Evolutionary conservation across 352 stramenopile genomes (phyloP).

Genomic region (Globisporangium rhizosaccharum): DNA sequence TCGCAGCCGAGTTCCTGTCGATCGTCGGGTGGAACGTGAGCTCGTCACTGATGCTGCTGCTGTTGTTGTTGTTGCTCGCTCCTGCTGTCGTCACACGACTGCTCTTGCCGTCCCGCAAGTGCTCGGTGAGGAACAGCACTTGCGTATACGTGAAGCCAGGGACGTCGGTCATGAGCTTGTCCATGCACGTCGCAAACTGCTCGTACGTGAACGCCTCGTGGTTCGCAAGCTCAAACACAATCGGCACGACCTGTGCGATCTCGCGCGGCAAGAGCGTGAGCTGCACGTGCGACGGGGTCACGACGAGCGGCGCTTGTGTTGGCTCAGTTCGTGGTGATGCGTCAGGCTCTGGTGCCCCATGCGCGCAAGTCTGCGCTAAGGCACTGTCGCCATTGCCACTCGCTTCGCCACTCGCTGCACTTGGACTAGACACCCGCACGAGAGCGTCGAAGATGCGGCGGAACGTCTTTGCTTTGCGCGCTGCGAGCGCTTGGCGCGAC

Average conservation of each 20-base stretch:
- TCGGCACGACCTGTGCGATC: constrained; percentile 45
- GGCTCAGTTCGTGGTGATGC: neutral
- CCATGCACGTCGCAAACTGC: constrained; percentile 48
- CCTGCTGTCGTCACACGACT: constrained; percentile 13
- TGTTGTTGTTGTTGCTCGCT: constrained; percentile 11
- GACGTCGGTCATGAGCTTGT: constrained; percentile 56
- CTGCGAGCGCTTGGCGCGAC: constrained; percentile 47
- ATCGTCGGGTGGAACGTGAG: constrained; percentile 69
- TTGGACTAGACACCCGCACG: constrained; percentile 6
- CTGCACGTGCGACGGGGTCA: constrained; percentile 33
- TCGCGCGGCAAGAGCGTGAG: constrained; percentile 42
- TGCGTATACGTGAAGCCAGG: constrained; percentile 67
- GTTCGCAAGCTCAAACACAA: constrained; percentile 62
- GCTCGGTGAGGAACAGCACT: constrained; percentile 59
- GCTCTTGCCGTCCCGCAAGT: constrained; percentile 36
- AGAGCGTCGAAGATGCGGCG: constrained; percentile 45
- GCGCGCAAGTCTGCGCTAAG: neutral
- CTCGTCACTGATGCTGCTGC: constrained; percentile 31
- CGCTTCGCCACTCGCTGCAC: no score
- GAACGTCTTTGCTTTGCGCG: constrained; percentile 57
- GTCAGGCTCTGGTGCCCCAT: neutral
- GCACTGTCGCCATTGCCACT: neutral
- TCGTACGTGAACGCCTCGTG: constrained; percentile 33
- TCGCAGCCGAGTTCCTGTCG: constrained; percentile 59
- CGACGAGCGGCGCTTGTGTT: neutral